Evolutionary conservation across 495 filamentous ascomycete species (phyloP), one percentile per base, ranked within the genome.

Genomic region (Trichoderma orchidacearum): DNA sequence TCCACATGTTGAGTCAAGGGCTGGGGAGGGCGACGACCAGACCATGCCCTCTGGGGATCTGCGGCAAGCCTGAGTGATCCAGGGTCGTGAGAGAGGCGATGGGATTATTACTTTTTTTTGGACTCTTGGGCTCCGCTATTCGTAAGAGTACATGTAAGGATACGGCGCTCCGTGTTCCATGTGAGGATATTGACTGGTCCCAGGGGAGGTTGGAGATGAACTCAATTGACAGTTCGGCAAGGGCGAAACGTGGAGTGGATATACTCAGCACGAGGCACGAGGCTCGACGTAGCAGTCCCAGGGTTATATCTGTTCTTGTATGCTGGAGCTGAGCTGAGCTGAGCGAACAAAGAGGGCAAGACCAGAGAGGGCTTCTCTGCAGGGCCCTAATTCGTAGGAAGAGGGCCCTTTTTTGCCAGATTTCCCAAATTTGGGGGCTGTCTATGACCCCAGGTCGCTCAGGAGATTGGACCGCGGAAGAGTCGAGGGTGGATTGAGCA

Each of bases 41-140:
- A 48, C 41, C 41, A 48, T 48, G 41, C 41, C 41, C 41, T 48
- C 41, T 48, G 41, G 41, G 41, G 41, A 48, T 48, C 41, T 48
- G 41, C 41, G 41, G 41, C 41, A 23, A 48, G 41, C 23, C 41
- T 48, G 41, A 48, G 9, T 48, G 41, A 25, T 48, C 41, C 41
- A 48, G 41, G 41, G 41, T 48, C 21, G n/a, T n/a, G 27, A 48
- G 41, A 15, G 27, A 48, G 21, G 41, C 41, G 41, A 48, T 48
- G 41, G n/a, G 41, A 23, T 25, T 11, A 25, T 25, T 48, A 25
- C 27, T 27, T 48, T 48, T 48, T 48, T 48, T 48, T 12, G 2
- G 18, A 13, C 41, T 9, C 41, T 23, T 48, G 41, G 41, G 41
- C 18, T 48, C 41, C 41, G 41, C 41, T 48, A 48, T 48, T 48